Percentiles rank a stretch among this genome's conserved stretches.
phyloP scores from a whole-genome alignment of 1,284 basidiomycete genomes.

The Leccinum griseonigrum region DNA sequence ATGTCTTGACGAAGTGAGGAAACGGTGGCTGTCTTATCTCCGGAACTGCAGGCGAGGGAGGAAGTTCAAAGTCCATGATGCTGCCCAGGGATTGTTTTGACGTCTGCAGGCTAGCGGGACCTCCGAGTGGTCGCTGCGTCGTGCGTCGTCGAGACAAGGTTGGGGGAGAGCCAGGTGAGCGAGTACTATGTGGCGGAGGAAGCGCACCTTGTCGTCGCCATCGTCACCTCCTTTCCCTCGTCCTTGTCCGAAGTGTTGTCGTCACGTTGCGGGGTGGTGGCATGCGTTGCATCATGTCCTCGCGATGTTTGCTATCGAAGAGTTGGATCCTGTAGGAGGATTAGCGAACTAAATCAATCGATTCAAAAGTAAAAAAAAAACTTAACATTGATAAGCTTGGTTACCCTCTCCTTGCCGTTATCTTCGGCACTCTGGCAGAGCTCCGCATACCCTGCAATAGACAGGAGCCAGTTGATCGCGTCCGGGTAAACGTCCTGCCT shows the following conservation, averaged over 20 bases:
- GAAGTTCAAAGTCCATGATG: conserved; percentile 54
- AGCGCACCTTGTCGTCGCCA: too few relatives aligned
- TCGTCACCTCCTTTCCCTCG: too few relatives aligned
- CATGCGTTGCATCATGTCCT: too few relatives aligned
- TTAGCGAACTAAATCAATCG: conserved; percentile 7
- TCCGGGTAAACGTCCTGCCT: conserved; percentile 89
- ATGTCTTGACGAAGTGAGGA: conserved; percentile 55
- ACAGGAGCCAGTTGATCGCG: conserved; percentile 75
- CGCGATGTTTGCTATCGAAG: conserved; percentile 46
- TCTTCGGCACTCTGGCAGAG: conserved; percentile 55
- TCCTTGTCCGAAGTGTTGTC: too few relatives aligned
- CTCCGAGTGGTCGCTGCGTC: too few relatives aligned
- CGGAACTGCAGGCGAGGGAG: conserved; percentile 65
- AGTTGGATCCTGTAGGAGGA: conserved; percentile 43
- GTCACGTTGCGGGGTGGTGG: too few relatives aligned
- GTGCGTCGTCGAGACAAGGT: too few relatives aligned
- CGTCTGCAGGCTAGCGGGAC: conserved; percentile 36
- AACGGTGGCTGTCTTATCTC: conserved; percentile 42
- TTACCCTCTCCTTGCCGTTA: conserved; percentile 39
- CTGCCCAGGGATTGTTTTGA: conserved; percentile 41
- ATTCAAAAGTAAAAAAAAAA: background rate
- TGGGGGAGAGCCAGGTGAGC: too few relatives aligned
- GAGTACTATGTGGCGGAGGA: too few relatives aligned
- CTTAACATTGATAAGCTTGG: conserved; percentile 26
- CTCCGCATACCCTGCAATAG: conserved; percentile 69